Percentiles rank a stretch among this genome's conserved stretches.
phyloP scores from a whole-genome alignment of 805 yeast species.

The Candida koratica region DNA sequence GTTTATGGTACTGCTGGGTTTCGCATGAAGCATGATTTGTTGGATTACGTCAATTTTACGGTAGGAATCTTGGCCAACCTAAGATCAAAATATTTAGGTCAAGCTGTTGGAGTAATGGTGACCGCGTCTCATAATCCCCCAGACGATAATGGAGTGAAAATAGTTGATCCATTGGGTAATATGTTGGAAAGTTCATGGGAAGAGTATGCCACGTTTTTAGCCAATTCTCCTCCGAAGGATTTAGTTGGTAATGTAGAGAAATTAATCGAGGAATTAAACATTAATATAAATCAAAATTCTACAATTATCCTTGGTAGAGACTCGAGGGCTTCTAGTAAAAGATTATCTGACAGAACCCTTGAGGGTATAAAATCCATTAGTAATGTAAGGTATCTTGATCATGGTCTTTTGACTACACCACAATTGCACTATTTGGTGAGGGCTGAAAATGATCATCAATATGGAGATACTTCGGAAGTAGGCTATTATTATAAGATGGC shows the following conservation, averaged over 20 bases:
- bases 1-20: slow-evolving; percentile 98
- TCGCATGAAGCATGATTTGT: slow-evolving; percentile 62
- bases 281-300: slow-evolving; percentile 43
- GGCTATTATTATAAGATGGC: slow-evolving; percentile 71
- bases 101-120: slow-evolving; percentile 90
- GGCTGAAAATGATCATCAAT: slow-evolving; percentile 58
- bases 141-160: slow-evolving; percentile 81
- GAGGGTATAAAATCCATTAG: slow-evolving; percentile 57
- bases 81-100: slow-evolving; percentile 71
- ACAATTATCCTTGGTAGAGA: slow-evolving; percentile 74
- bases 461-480: slow-evolving; percentile 58
- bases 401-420: slow-evolving; percentile 83
- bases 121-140: slow-evolving; percentile 97
- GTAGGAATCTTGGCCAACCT: slow-evolving; percentile 80
- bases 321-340: slow-evolving; percentile 80
- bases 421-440: slow-evolving; percentile 87
- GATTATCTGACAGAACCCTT: slow-evolving; percentile 52
- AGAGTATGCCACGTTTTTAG: slow-evolving; percentile 68
- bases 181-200: slow-evolving; percentile 90
- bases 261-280: slow-evolving; percentile 39
- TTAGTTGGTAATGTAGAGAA: slow-evolving; percentile 37
- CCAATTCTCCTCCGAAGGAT: slow-evolving; percentile 56
- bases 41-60: slow-evolving; percentile 80
- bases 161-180: slow-evolving; percentile 91
- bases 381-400: slow-evolving; percentile 44